phyloP scores from a whole-genome alignment of 768 basidiomycete species.

The Leccinum variicolor region DNA sequence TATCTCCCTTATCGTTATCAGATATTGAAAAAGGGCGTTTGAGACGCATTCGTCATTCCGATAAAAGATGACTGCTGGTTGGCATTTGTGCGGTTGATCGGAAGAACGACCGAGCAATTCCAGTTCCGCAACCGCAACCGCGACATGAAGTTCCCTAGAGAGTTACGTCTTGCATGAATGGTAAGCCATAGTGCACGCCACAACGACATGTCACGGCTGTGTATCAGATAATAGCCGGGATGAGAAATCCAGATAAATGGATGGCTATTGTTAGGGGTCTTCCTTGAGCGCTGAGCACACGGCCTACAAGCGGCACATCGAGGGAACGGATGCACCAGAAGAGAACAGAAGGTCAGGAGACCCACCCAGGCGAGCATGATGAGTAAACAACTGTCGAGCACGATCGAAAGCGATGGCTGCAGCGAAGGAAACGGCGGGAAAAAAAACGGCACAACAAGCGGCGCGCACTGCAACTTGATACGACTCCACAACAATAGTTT shows the following conservation, averaged over 20 bases:
- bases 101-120: neutral
- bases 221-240: slow-evolving; percentile 1
- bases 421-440: neutral
- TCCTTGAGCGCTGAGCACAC: neutral
- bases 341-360: neutral
- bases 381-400: too few relatives aligned
- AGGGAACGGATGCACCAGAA: neutral
- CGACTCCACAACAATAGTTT: too few relatives aligned
- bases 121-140: neutral
- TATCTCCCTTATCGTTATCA: neutral
- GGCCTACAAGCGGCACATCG: neutral
- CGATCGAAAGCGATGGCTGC: too few relatives aligned
- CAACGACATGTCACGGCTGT: slow-evolving; percentile 1
- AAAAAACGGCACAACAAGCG: neutral
- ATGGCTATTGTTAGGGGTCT: slow-evolving; percentile 5
- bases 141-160: slow-evolving; percentile 1
- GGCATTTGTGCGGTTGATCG: neutral
- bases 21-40: neutral
- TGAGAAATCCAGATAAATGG: slow-evolving; percentile 8
- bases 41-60: neutral
- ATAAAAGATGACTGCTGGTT: neutral
- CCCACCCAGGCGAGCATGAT: too few relatives aligned
- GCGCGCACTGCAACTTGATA: neutral
- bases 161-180: slow-evolving; percentile 3
- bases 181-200: neutral